Evolutionary conservation across 2,329 filamentous ascomycete species (phyloP).

Genomic region (Dactylonectria macrodidyma): DNA sequence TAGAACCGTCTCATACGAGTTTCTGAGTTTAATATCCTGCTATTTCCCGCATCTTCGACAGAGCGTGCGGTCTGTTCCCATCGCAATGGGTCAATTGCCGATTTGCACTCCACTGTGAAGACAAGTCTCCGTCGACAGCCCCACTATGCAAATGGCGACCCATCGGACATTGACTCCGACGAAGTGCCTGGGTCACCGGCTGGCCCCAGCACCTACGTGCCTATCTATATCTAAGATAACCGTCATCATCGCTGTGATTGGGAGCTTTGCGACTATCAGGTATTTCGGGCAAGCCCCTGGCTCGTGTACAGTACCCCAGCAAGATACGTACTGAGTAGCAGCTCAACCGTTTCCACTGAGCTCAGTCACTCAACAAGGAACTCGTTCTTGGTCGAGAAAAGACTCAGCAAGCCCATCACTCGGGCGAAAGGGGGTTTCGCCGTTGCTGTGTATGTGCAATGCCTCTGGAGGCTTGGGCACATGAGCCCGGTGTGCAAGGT

Average conservation of each 20-base stretch:
- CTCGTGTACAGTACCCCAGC: background rate
- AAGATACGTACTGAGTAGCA: too few species aligned
- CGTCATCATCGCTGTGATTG: background rate
- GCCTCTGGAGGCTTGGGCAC: background rate
- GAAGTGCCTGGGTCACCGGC: background rate
- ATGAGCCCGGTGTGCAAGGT: background rate
- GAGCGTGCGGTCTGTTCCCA: background rate
- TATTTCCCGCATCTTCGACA: background rate
- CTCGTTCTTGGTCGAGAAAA: background rate
- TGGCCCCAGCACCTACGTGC: background rate
- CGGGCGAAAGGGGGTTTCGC: background rate
- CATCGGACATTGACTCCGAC: background rate
- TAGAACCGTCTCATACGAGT: background rate
- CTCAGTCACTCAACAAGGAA: background rate
- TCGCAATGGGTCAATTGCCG: background rate
- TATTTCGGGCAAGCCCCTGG: background rate
- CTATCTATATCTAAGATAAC: background rate
- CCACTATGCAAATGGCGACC: conserved; percentile 4
- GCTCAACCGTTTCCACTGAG: background rate
- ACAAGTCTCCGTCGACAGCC: background rate
- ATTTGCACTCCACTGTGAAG: background rate
- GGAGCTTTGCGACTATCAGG: background rate
- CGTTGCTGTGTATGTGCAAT: background rate
- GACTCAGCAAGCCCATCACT: background rate
- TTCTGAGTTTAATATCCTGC: background rate